Conservation (phyloP, 1,139 yeast genomes). For the Pichia terricola region DNA sequence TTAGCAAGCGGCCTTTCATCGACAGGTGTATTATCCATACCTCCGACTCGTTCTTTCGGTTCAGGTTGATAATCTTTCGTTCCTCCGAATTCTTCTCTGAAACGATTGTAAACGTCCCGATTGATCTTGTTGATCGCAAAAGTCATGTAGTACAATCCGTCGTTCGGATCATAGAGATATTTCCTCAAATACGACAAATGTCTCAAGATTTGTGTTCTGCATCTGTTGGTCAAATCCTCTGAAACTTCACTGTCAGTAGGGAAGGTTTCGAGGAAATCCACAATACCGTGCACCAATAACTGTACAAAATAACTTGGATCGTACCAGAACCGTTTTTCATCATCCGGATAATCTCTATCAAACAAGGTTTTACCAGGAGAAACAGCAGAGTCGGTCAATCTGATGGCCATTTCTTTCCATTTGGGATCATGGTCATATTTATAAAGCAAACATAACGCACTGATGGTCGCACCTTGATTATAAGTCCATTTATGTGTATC, state of each 20-base stretch:
- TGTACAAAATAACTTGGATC: slow-evolving; percentile 59
- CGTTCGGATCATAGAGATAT: slow-evolving; percentile 48
- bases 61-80: slow-evolving; percentile 43
- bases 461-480: slow-evolving; percentile 57
- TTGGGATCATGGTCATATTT: slow-evolving; percentile 42
- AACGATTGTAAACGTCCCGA: slow-evolving; percentile 41
- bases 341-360: slow-evolving; percentile 51
- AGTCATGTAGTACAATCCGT: slow-evolving; percentile 53
- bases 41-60: slow-evolving; percentile 39
- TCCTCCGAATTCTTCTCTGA: slow-evolving; percentile 47
- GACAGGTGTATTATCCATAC: slow-evolving; percentile 27
- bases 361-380: slow-evolving; percentile 48
- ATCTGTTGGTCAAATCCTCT: slow-evolving; percentile 28
- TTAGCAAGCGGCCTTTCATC: slow-evolving; percentile 36
- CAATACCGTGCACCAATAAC: slow-evolving; percentile 57
- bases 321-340: slow-evolving; percentile 52
- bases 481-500: slow-evolving; percentile 59
- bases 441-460: slow-evolving; percentile 46
- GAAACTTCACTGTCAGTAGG: slow-evolving; percentile 34
- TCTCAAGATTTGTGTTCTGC: slow-evolving; percentile 37
- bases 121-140: slow-evolving; percentile 54
- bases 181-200: slow-evolving; percentile 47
- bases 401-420: slow-evolving; percentile 49
- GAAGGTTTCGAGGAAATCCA: slow-evolving; percentile 49
- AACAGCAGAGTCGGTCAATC: slow-evolving; percentile 52